Conservation (phyloP, 2,329 filamentous ascomycete species). For the Fonsecaea multimorphosa region DNA sequence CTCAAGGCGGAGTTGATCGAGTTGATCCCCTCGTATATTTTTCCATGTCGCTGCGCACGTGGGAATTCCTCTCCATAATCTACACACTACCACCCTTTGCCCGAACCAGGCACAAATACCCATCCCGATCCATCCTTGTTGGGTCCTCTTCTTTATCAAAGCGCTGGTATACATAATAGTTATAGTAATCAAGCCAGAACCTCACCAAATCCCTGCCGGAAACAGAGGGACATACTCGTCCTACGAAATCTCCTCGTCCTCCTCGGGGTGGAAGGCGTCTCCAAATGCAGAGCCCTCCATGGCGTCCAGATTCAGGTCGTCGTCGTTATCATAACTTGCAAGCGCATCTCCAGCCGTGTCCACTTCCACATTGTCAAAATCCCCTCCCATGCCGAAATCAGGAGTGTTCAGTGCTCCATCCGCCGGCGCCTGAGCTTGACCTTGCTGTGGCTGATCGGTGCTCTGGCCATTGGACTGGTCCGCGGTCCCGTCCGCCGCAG, state of each 20-base stretch:
- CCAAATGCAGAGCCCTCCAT: constrained; percentile 83
- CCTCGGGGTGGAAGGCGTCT: constrained; percentile 74
- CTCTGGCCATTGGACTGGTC: constrained; percentile 1
- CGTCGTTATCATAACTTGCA: constrained; percentile 68
- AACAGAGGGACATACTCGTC: constrained; percentile 4
- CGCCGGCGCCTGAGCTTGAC: constrained; percentile 21
- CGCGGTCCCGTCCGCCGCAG: background rate
- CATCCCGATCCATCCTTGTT: background rate
- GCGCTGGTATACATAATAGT: background rate
- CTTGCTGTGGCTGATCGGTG: constrained; percentile 40
- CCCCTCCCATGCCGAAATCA: constrained; percentile 52
- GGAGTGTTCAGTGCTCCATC: constrained; percentile 30
- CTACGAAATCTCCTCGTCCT: constrained; percentile 47
- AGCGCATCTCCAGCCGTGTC: constrained; percentile 76
- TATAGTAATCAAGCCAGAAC: background rate
- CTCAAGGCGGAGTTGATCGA: constrained; percentile 3
- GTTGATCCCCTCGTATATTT: constrained; percentile 11
- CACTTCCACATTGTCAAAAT: constrained; percentile 69
- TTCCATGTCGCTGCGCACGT: constrained; percentile 15
- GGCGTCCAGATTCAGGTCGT: constrained; percentile 62
- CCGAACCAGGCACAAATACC: background rate
- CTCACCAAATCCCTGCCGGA: background rate
- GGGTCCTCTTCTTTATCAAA: background rate
- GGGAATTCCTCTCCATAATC: constrained; percentile 3
- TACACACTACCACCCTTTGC: background rate